Evolutionary conservation across 768 basidiomycete species (phyloP), one percentile per base, ranked within the genome.

Genomic region (Antrodiella citrinella): DNA sequence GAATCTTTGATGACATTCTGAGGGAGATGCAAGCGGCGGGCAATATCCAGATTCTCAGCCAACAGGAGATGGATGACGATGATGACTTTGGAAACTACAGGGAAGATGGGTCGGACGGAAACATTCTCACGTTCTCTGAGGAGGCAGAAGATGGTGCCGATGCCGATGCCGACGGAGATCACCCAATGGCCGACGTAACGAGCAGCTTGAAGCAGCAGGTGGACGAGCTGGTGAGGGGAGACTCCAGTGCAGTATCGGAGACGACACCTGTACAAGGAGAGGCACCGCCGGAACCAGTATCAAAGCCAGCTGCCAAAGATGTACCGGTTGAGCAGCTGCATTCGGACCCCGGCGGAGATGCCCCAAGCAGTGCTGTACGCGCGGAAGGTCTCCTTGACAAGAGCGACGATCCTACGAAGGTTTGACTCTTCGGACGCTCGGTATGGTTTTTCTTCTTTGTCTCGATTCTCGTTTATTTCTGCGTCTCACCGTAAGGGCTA

Each of bases 1-100:
- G 84, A 26, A 83, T 91, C 52, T 81, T 82, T 13, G 84, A 83
- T 62, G 67, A 72, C 85, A 80, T 86, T 86, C 57, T 35, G 26
- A 7, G 30, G 30, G 30, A 35, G 30, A 35, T 35, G 30, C 21
- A n/a, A 18, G 41, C 41, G 44, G 54, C 10, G 59, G 62, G 52
- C 69, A 18, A 22, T 10, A 18, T 43, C 9, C 21, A 10, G 5
- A n/a, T 43, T 43, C 41, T 43, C n/a, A 22, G 19, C 21, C 15
- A 43, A 10, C 9, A 43, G 5, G 21, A 43, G 60, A 68, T 19
- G 63, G 64, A 26, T 24, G 57, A 49, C 4, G 51, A 24, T 20
- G 52, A 53, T 18, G 50, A 54, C 18, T 45, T 43, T 25, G 35
- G 42, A 22, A 40, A 47, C 44, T 4, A 43, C 26, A 38, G 4